These are phyloP conservation scores for Fusarium albosuccineum DNA, from an alignment of 2,329 filamentous ascomycete species.

Conservation along the genomic window DNA sequence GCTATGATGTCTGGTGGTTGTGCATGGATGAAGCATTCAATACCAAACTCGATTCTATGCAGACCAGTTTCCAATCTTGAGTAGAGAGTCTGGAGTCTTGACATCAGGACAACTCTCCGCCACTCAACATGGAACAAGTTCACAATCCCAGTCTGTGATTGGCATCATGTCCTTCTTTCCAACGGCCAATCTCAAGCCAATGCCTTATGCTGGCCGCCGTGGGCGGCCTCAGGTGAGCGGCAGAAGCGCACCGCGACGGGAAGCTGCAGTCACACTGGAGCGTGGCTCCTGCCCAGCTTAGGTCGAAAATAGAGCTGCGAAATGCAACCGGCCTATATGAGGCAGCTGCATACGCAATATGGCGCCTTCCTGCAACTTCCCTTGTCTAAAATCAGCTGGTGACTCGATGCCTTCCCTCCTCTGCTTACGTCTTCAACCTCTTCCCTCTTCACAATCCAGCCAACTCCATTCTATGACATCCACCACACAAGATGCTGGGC, in stretches of 20 bases:
- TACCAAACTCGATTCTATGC: not conserved
- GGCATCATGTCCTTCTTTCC: not conserved
- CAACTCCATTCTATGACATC: no score
- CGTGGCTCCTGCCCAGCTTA: conserved; percentile 13
- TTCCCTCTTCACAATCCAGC: no score
- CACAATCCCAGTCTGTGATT: not conserved
- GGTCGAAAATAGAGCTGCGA: conserved; percentile 8
- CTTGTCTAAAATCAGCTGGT: not conserved
- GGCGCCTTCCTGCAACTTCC: conserved; percentile 14
- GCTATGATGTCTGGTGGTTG: not conserved
- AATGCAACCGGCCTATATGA: conserved; percentile 31
- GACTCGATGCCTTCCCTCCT: not conserved
- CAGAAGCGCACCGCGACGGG: conserved; percentile 1
- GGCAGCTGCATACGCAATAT: conserved; percentile 1
- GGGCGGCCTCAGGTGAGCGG: not conserved
- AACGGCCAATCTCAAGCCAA: no score
- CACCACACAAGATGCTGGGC: no score
- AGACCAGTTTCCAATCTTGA: not conserved
- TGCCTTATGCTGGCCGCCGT: not conserved
- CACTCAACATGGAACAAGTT: not conserved
- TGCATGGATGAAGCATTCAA: not conserved
- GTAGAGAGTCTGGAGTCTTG: not conserved
- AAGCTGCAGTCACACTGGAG: conserved; percentile 33
- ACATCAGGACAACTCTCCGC: no score
- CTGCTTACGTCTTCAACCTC: no score